Evolutionary conservation across 2,329 filamentous ascomycete genomes (phyloP), one percentile per base, ranked within the genome.

Genomic region (Penicillium sp.): DNA sequence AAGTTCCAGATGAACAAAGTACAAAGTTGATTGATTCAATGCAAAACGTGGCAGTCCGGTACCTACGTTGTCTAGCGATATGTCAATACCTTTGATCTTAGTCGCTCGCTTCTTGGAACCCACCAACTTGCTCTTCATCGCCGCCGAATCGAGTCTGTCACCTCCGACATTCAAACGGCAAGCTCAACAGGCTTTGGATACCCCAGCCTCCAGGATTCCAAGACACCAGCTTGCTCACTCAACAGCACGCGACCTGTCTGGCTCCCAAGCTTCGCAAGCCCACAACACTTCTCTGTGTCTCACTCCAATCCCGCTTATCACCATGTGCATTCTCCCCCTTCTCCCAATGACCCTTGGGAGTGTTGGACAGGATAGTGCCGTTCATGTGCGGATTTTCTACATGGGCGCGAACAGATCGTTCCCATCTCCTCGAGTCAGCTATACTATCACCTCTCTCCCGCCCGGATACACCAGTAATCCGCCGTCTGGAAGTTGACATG

Each of bases 371-470:
- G 62, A 82, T 84, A 0, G 79, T 82, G 43, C 86, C 78, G 23
- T 71, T 80, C 53, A 75, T 71, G 7, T 76, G 69, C 72, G 65
- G 40, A 86, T 84, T 58, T 86, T 19, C 19, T 83, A 62, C 82
- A 86, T 1, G 85, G 81, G 0, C 84, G 68, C 1, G 80, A 84
- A 54, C 79, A 80, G 1, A 86, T 77, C 0, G 82, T 85, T 0
- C 83, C 84, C 0, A 83, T 86, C 69, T 86, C 83, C 57, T 86
- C 82, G 1, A 86, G 77, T 83, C 83, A 86, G 58, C 83, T 85
- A 61, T 81, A 79, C 63, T 86, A 83, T 83, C 83, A 86, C 0
- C 85, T 66, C 67, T 86, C 83, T 2, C 81, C 81, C 0, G 82
- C 79, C 0, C 83, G 77, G 29, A 86, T 79, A 68, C 83, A 86